Percentiles rank a stretch among this genome's conserved stretches.
These are phyloP conservation scores for Exobasidium cylindrosporum DNA, from an alignment of 1,284 basidiomycete genomes.

Conservation along the genomic window DNA sequence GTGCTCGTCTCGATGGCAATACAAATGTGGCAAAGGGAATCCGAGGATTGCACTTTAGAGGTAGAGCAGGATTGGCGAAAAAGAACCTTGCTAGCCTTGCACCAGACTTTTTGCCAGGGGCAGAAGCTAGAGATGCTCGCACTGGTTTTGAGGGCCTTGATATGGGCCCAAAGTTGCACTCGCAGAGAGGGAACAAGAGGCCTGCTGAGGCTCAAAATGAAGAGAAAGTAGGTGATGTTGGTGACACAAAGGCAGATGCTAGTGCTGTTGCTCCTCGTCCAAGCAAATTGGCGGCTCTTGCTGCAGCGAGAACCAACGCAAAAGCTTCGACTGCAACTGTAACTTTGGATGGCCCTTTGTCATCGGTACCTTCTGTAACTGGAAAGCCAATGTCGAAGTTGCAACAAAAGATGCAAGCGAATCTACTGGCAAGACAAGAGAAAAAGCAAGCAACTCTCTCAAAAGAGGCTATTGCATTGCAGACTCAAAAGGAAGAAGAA, in stretches of 20 bases:
- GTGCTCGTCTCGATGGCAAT: constrained; percentile 19
- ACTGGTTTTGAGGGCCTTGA: not conserved
- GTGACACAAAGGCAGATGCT: constrained; percentile 2
- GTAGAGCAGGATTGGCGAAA: constrained; percentile 1
- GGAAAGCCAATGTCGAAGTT: constrained; percentile 60
- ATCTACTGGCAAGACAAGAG: constrained; percentile 13
- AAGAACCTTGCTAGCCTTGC: not conserved
- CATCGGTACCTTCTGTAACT: too few species aligned
- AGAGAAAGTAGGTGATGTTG: not conserved
- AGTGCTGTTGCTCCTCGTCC: constrained; percentile 17
- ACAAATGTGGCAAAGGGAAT: constrained; percentile 18
- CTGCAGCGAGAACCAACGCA: constrained; percentile 42
- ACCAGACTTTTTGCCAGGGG: not conserved
- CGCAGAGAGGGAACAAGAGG: not conserved
- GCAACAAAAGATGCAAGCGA: constrained; percentile 59
- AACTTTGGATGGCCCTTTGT: not conserved
- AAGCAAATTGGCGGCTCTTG: constrained; percentile 43
- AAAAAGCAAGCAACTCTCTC: constrained; percentile 3
- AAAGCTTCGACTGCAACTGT: not conserved
- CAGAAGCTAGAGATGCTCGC: constrained; percentile 2
- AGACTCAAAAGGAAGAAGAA: constrained; percentile 5
- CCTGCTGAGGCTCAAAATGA: constrained; percentile 10
- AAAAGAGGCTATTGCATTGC: constrained; percentile 4
- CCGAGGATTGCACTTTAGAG: constrained; percentile 1
- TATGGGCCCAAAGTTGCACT: not conserved